Conservation (phyloP, 768 basidiomycete species). For the Chlorophyllum brunneum region DNA sequence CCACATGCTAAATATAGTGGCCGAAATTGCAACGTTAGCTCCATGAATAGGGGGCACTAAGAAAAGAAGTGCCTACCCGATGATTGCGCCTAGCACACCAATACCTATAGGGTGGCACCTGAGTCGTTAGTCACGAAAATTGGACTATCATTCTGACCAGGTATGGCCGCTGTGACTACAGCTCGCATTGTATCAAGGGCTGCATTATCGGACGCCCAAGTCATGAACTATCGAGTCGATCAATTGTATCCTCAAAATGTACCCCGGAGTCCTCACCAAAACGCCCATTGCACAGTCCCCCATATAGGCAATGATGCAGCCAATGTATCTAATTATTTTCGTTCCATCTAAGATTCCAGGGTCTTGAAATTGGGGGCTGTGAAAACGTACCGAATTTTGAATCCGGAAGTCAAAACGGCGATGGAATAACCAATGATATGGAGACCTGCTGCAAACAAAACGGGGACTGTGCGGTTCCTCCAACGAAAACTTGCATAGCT, state of each 20-base stretch:
- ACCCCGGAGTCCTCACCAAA: no score
- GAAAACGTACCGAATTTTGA: no score
- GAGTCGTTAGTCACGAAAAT: no score
- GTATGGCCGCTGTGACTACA: conserved; percentile 39
- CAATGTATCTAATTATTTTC: no score
- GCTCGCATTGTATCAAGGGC: conserved; percentile 47
- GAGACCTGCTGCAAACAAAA: conserved; percentile 31
- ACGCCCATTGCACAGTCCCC: no score
- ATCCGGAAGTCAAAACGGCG: no score
- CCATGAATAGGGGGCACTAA: no score
- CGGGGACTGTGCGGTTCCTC: conserved; percentile 30
- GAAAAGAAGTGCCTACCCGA: conserved; percentile 31
- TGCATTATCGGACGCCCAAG: conserved; percentile 47
- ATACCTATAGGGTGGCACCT: no score
- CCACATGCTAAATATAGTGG: conserved; percentile 32
- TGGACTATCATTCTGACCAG: no score
- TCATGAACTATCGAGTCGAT: conserved; percentile 32
- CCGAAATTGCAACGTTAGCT: neutral
- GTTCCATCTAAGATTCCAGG: no score
- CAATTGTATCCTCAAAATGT: neutral
- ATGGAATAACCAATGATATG: conserved; percentile 42
- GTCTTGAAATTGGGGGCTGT: no score
- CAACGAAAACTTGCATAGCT: conserved; percentile 33
- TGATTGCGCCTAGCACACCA: conserved; percentile 40
- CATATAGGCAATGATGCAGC: conserved; percentile 38